These are phyloP conservation scores for Polyporus arcularius DNA, from an alignment of 768 basidiomycete species.

Conservation along the genomic window DNA sequence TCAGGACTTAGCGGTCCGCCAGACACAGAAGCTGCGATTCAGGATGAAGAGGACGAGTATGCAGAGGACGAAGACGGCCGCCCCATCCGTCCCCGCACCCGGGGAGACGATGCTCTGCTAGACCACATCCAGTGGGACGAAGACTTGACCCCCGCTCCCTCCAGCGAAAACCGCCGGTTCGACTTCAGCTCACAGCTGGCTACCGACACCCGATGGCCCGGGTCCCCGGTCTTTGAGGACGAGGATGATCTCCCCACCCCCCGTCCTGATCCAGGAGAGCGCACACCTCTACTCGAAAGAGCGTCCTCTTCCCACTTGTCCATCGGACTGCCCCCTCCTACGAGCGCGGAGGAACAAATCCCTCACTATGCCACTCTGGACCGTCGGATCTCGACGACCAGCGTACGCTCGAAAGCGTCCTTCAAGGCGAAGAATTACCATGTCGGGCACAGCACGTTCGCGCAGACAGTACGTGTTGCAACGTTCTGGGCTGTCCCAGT, in stretches of 20 bases:
- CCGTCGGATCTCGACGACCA: slow-evolving; percentile 6
- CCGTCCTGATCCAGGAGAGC: slow-evolving; percentile 17
- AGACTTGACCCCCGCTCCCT: slow-evolving; percentile 25
- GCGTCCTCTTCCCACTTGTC: slow-evolving; percentile 12
- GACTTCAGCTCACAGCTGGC: slow-evolving; percentile 9
- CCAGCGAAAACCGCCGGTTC: slow-evolving; percentile 9
- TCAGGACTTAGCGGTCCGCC: slow-evolving; percentile 26
- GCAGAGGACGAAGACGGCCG: slow-evolving; percentile 10
- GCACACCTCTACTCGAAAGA: slow-evolving; percentile 24
- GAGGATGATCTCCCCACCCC: slow-evolving; percentile 10
- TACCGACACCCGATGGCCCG: slow-evolving; percentile 1
- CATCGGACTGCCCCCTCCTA: slow-evolving; percentile 3
- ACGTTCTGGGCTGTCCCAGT: not conserved
- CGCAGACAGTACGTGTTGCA: slow-evolving; percentile 58
- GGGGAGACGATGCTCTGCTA: slow-evolving; percentile 18
- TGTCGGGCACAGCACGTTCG: slow-evolving; percentile 67
- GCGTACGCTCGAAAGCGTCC: slow-evolving; percentile 8
- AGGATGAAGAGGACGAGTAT: slow-evolving; percentile 17
- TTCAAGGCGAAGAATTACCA: slow-evolving; percentile 24
- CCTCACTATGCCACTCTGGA: slow-evolving; percentile 9
- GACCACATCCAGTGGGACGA: slow-evolving; percentile 32
- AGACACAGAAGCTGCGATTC: slow-evolving; percentile 22
- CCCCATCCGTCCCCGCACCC: slow-evolving; percentile 13
- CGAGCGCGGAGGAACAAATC: not conserved
- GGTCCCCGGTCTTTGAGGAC: not conserved